Conservation (phyloP, 164 flowering plant species). For the Berberis thunbergii region DNA sequence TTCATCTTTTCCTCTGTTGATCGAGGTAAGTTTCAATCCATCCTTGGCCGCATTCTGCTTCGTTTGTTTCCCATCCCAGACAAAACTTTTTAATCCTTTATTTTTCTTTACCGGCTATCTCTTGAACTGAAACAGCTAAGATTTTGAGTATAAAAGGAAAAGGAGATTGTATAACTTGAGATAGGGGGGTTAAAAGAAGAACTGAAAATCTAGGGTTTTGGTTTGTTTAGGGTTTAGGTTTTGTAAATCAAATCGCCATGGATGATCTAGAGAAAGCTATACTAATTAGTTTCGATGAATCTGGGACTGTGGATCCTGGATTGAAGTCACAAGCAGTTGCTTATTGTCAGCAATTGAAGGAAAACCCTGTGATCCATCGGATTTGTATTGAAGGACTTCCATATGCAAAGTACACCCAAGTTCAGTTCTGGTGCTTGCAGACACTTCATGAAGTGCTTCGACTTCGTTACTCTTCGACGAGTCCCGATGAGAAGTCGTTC, state of each 20-base stretch:
- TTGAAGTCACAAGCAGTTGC: constrained; percentile 63
- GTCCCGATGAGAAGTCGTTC: constrained; percentile 50
- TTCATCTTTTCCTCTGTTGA: too few species aligned
- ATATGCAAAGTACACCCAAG: constrained; percentile 42
- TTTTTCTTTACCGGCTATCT: too few species aligned
- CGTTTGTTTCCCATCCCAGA: too few species aligned
- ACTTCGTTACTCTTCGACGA: constrained; percentile 40
- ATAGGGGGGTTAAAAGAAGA: too few species aligned
- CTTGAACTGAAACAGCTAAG: too few species aligned
- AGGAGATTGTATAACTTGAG: too few species aligned
- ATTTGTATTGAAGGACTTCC: constrained; percentile 61
- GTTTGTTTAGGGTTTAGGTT: too few species aligned
- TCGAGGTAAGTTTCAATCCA: too few species aligned
- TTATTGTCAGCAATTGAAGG: constrained; percentile 60
- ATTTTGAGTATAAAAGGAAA: too few species aligned
- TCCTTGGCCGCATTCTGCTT: too few species aligned
- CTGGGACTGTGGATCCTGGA: constrained; percentile 54
- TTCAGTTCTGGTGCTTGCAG: constrained; percentile 97
- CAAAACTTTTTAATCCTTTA: too few species aligned
- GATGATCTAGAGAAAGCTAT: constrained; percentile 90
- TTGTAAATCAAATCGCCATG: constrained; percentile 24
- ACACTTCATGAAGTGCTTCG: constrained; percentile 64
- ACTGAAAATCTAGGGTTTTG: too few species aligned
- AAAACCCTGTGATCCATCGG: constrained; percentile 41
- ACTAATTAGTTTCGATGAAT: constrained; percentile 81